Base-by-base conservation (phyloP, 495 filamentous ascomycete genomes). In the Penicillium daleae region DNA sequence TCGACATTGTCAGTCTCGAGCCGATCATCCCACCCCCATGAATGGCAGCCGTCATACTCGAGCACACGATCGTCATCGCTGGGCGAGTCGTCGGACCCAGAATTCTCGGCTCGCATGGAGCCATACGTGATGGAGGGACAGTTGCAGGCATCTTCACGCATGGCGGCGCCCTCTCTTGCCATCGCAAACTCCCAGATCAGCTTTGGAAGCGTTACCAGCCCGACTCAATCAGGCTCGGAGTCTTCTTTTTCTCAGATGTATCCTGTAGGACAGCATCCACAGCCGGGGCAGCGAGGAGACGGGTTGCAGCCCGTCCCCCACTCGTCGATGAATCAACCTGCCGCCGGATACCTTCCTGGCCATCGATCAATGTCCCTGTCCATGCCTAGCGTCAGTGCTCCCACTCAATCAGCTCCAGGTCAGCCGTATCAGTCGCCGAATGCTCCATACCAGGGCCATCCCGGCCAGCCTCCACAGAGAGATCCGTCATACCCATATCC, bases 11-110 rank as follows among this genome's bases (percentile, higher is more conserved):
- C 64, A 21, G 29, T 46, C 19, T 59, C 66, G 4, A 63, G 64
- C 19, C 66, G 56, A 46, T 56, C 55, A 10, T 63, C 69, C 46
- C 69, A 66, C 40, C 51, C 57, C 4, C 56, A 67, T 32, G 67
- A 70, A 8, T 74, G 71, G 71, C 69, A 62, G 24, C 53, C 61
- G 19, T 51, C 44, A 56, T 69, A 67, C 26, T 29, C 50, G 4
- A 59, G 50, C 26, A 63, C 62, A n/a, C 63, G 69, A 13, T 69
- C 71, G 12, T 56, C 62, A 8, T 68, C 69, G 2, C 52, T 71
- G 9, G 62, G 61, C 7, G 68, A 61, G 24, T 19, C 64, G 12
- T 66, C 69, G 1, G 59, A 71, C 15, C 32, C 65, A 3, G 66
- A 66, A 6, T 65, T 59, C 2, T 57, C 63, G 2, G 40, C 22